phyloP scores from a whole-genome alignment of 2,329 filamentous ascomycete genomes.

The Metarhizium anisopliae region DNA sequence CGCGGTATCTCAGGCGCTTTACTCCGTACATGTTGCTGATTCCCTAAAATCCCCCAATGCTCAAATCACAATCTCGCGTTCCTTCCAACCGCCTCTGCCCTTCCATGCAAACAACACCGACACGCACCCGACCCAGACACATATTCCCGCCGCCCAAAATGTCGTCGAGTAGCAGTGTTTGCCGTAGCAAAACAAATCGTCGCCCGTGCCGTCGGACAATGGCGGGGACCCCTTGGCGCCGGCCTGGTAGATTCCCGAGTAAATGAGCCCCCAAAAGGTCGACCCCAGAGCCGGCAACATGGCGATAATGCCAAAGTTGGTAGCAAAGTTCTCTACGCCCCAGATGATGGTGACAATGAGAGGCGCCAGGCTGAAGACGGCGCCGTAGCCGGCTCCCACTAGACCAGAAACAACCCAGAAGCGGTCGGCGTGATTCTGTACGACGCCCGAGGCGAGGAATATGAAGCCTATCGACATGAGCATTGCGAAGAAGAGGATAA shows the following conservation, averaged over 20 bases:
- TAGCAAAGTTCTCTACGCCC: conserved; percentile 98
- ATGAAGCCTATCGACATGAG: conserved; percentile 69
- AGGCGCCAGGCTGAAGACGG: conserved; percentile 79
- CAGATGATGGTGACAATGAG: conserved; percentile 96
- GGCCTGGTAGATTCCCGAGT: conserved; percentile 69
- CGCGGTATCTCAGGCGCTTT: too few species aligned
- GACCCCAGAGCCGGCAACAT: conserved; percentile 85
- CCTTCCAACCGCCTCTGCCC: conserved; percentile 65
- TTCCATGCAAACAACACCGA: conserved; percentile 76
- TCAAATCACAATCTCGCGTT: conserved; percentile 59
- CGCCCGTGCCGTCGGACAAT: conserved; percentile 18
- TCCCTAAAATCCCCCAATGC: not conserved
- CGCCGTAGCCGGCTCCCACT: conserved; percentile 87
- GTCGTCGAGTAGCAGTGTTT: conserved; percentile 69
- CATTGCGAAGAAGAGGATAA: conserved; percentile 67
- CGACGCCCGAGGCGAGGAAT: conserved; percentile 64
- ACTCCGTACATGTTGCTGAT: not conserved
- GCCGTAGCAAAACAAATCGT: conserved; percentile 67
- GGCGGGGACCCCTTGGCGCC: conserved; percentile 41
- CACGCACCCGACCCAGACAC: conserved; percentile 67
- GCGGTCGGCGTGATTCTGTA: conserved; percentile 65
- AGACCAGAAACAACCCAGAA: conserved; percentile 82
- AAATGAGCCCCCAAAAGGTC: conserved; percentile 84
- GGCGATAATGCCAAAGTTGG: conserved; percentile 93
- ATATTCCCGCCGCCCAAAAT: conserved; percentile 79